Percentiles rank a stretch among this genome's conserved stretches.
Evolutionary conservation across 768 basidiomycete species (phyloP).

Genomic region (Omphalotus guepiniiformis): DNA sequence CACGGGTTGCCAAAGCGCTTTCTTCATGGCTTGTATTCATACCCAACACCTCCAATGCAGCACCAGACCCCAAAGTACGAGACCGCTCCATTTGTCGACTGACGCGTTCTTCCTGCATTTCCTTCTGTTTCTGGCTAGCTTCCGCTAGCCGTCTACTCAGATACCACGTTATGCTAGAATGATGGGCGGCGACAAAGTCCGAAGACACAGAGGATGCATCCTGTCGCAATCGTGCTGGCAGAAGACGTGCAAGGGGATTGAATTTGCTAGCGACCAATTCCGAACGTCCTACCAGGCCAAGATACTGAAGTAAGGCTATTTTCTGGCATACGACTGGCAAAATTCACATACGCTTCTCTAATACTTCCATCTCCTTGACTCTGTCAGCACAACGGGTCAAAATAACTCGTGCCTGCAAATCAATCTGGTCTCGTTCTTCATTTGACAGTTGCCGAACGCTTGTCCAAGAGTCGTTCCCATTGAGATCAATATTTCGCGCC

Average conservation of each 20-base stretch:
- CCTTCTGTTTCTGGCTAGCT: conserved; percentile 73
- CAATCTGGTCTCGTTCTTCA: conserved; percentile 93
- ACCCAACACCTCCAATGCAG: conserved; percentile 56
- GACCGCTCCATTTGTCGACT: conserved; percentile 84
- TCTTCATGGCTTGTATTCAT: conserved; percentile 30
- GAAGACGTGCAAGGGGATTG: conserved; percentile 62
- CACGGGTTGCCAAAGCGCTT: conserved; percentile 12
- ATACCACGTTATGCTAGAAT: conserved; percentile 90
- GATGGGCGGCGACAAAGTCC: conserved; percentile 86
- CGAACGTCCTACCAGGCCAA: conserved; percentile 47
- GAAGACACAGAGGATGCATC: conserved; percentile 50
- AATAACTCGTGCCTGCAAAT: conserved; percentile 85
- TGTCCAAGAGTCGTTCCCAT: conserved; percentile 49
- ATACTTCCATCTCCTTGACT: conserved; percentile 80
- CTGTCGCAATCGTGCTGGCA: conserved; percentile 67
- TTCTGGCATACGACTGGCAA: conserved; percentile 14
- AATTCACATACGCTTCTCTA: conserved; percentile 71
- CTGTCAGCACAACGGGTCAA: conserved; percentile 82
- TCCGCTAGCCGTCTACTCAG: conserved; percentile 78
- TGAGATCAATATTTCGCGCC: conserved; percentile 53
- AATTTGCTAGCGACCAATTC: conserved; percentile 62
- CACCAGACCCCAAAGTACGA: conserved; percentile 78
- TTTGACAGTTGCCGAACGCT: conserved; percentile 73
- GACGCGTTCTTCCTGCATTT: conserved; percentile 92
- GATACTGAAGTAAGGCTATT: conserved; percentile 13